Percentiles rank a stretch among this genome's conserved stretches.
phyloP scores from a whole-genome alignment of 257 asterid genomes.

The Petrea volubilis region DNA sequence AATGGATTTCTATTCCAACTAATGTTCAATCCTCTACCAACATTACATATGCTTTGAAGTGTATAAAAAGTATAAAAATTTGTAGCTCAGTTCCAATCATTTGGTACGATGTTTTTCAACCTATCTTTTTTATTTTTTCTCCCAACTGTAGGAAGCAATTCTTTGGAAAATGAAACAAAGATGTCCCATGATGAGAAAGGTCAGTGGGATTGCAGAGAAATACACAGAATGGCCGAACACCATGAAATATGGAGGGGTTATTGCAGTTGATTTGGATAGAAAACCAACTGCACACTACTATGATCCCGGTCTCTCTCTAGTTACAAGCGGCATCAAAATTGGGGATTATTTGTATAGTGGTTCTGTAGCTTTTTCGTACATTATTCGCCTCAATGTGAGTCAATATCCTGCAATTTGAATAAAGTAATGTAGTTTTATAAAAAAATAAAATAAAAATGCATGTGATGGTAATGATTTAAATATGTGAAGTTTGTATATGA shows the following conservation, averaged over 20 bases:
- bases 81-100: too few species aligned
- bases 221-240: slow-evolving; percentile 23
- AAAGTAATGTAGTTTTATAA: too few species aligned
- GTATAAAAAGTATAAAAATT: too few species aligned
- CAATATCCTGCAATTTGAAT: slow-evolving; percentile 58
- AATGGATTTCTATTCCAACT: too few species aligned
- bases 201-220: slow-evolving; percentile 41
- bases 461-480: too few species aligned
- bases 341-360: slow-evolving; percentile 67
- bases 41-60: too few species aligned
- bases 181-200: slow-evolving; percentile 61
- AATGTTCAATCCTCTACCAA: too few species aligned
- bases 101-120: neutral
- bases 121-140: neutral
- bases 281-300: slow-evolving; percentile 58
- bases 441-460: too few species aligned
- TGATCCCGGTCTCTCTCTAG: slow-evolving; percentile 27
- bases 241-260: slow-evolving; percentile 57
- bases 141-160: slow-evolving; percentile 43
- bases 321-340: slow-evolving; percentile 56
- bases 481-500: too few species aligned
- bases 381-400: slow-evolving; percentile 61
- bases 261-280: slow-evolving; percentile 74
- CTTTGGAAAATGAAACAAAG: slow-evolving; percentile 28
- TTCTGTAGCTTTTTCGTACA: slow-evolving; percentile 37